These are phyloP conservation scores for Saccharomycopsis sp. DNA, from an alignment of 805 yeast species.

Conservation along the genomic window DNA sequence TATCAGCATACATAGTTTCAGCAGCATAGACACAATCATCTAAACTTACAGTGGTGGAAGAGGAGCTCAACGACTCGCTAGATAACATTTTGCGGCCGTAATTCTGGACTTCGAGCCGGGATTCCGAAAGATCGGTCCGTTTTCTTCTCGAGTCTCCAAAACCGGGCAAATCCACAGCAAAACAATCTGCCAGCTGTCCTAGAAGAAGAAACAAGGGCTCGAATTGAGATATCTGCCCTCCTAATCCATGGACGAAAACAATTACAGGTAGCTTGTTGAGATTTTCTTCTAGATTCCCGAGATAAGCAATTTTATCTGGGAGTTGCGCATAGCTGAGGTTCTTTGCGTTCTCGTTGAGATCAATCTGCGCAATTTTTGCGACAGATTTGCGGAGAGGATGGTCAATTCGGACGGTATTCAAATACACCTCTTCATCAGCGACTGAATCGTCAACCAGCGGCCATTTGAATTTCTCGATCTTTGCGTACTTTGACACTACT, in stretches of 20 bases:
- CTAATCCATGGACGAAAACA: conserved; percentile 78
- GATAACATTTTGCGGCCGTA: background rate
- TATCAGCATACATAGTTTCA: background rate
- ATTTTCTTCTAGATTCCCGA: conserved; percentile 18
- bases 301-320: conserved; percentile 5
- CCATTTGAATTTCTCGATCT: conserved; percentile 35
- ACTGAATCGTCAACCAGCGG: conserved; percentile 7
- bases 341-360: conserved; percentile 11
- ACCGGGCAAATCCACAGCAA: conserved; percentile 82
- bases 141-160: conserved; percentile 44
- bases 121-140: too few species aligned
- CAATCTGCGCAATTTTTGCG: conserved; percentile 1
- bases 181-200: conserved; percentile 53
- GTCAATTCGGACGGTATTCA: conserved; percentile 40
- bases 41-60: too few species aligned
- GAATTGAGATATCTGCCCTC: conserved; percentile 85
- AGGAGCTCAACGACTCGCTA: background rate
- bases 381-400: conserved; percentile 38
- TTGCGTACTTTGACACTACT: conserved; percentile 42
- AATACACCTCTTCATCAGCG: conserved; percentile 29
- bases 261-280: conserved; percentile 50
- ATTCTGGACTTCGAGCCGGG: too few species aligned
- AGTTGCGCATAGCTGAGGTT: conserved; percentile 12
- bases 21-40: background rate
- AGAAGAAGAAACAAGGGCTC: conserved; percentile 58